A percentile compares a stretch with the other conserved stretches of the same genome.
These are phyloP conservation scores for Periconia digitata DNA, from an alignment of 2,329 filamentous ascomycete genomes.

Conservation along the genomic window DNA sequence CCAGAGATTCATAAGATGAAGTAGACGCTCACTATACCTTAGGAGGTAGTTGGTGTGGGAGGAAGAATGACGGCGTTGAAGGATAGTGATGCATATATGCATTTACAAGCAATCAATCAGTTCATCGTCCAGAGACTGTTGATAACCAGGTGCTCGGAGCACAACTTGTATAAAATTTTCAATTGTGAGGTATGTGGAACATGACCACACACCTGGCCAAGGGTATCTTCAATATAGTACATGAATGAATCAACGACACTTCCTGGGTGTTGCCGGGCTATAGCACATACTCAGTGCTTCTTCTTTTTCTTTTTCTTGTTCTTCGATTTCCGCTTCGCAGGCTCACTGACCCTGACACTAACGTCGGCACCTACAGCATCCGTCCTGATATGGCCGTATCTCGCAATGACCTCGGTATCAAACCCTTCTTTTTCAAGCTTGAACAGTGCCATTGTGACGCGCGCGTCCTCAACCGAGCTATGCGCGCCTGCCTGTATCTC, in stretches of 20 bases:
- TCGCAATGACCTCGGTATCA: conserved; percentile 75
- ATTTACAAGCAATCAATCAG: background rate
- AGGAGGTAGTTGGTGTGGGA: no score
- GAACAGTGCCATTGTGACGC: conserved; percentile 88
- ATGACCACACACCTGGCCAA: background rate
- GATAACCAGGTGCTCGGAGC: background rate
- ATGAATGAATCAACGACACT: background rate
- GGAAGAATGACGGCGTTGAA: no score
- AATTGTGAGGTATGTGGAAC: background rate
- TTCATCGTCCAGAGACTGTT: background rate
- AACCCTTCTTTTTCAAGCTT: conserved; percentile 80
- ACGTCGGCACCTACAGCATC: conserved; percentile 23
- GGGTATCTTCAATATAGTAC: background rate
- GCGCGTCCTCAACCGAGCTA: conserved; percentile 72
- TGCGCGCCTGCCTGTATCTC: conserved; percentile 63
- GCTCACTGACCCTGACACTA: conserved; percentile 21
- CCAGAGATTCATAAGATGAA: conserved; percentile 11
- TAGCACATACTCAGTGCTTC: background rate
- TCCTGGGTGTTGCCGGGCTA: background rate
- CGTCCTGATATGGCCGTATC: conserved; percentile 47
- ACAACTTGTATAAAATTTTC: background rate
- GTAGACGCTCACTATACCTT: conserved; percentile 14
- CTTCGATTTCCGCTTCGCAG: conserved; percentile 34
- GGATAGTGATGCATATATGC: background rate
- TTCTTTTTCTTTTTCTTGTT: conserved; percentile 42